phyloP scores from a whole-genome alignment of 2,329 filamentous ascomycete genomes.

The Raffaelea arxii region DNA sequence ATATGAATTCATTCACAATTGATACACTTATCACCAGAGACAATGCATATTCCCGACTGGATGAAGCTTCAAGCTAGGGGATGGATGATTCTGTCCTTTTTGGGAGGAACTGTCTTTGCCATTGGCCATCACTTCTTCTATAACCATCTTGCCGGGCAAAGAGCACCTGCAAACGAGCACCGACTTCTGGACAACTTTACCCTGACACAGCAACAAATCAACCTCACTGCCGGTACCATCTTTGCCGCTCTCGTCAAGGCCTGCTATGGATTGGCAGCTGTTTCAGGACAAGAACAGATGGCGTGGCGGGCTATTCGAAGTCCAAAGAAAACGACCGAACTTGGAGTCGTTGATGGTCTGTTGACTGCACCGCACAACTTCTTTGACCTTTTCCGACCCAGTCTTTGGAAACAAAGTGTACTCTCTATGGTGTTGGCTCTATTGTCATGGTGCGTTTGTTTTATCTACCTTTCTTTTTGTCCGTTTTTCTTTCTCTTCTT shows the following conservation, averaged over 20 bases:
- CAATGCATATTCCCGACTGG: too few species aligned
- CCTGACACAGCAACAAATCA: neutral
- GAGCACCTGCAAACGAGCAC: neutral
- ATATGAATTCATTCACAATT: too few species aligned
- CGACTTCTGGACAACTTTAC: neutral
- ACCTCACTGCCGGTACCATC: neutral
- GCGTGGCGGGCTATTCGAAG: neutral
- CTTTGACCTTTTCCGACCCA: neutral
- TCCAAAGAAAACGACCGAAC: neutral
- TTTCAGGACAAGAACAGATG: neutral
- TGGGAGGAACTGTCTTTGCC: neutral
- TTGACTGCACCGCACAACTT: neutral
- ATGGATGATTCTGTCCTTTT: neutral
- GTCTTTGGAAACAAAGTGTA: neutral
- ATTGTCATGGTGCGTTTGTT: neutral
- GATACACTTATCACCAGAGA: too few species aligned
- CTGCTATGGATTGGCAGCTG: neutral
- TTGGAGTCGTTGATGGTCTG: neutral
- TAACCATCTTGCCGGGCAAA: neutral
- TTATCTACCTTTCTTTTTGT: too few species aligned
- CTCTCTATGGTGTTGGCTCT: neutral
- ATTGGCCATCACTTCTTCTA: neutral
- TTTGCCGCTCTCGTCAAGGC: neutral
- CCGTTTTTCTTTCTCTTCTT: too few species aligned
- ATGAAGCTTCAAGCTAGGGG: too few species aligned